Base-by-base conservation (phyloP, 2,329 filamentous ascomycete species). In the Stachybotrys elegans region DNA sequence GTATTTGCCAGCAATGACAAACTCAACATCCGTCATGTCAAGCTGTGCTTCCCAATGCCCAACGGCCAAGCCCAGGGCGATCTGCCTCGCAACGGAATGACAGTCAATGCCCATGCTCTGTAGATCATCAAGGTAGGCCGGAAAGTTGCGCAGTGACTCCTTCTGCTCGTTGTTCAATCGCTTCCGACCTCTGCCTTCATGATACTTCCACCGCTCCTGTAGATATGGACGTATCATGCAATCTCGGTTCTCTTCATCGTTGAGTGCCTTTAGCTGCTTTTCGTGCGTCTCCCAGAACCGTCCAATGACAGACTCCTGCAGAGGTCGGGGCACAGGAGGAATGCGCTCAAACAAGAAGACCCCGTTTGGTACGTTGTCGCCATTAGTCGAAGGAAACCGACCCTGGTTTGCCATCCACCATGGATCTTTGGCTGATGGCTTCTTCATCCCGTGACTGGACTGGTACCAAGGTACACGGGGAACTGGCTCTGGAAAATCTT, bases 141-240 rank as follows among this genome's bases (percentile, higher is more conserved):
- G 40, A 22, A 46, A 46, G 36, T 46, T 46, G 23, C 44, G 44
- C 14, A 46, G 35, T 14, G 44, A 46, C 25, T 39, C 27, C 34
- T 43, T 46, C 19, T 46, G 44, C 25, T 46, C 44, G 31, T 46
- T 46, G 17, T 46, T 46, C 25, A 46, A 22, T 25, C 44, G 40
- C 36, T 23, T 39, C 25, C 44, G 44, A 12, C 44, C 40, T n/a
- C 27, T 43, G 17, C 17, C 35, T 16, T 43, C 19, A 23, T 46
- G 38, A 22, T 46, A 43, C 3, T 19, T 35, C 44, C 44, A 46
- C 8, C 44, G 32, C 22, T 46, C 44, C 29, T 43, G 40, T 2
- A 43, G 36, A 22, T 43, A 46, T 13, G 44, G 44, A 6, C 44
- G 40, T 12, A 46, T 46, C 44, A 46, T 46, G 29, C 44, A 46